Base-by-base conservation (phyloP, 2,329 filamentous ascomycete genomes). In the Anthostomella pinea region DNA sequence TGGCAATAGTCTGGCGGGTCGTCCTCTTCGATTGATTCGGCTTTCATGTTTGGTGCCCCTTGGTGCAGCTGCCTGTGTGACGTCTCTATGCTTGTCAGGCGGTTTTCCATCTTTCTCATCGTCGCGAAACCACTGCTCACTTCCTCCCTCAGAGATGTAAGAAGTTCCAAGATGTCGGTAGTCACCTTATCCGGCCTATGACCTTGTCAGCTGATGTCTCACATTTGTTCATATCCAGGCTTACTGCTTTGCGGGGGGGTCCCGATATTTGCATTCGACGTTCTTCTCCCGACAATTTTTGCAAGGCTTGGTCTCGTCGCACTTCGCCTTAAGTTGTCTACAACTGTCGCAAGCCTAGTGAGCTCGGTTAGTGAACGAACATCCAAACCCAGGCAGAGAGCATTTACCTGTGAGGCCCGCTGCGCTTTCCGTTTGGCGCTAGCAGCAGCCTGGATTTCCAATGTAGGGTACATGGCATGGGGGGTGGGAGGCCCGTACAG, bases 191-290 rank as follows among this genome's bases (percentile, higher is more conserved):
- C 79, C 46, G 75, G 71, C 37, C 73, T 77, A 38, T n/a, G n/a
- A n/a, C n/a, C n/a, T n/a, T n/a, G n/a, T n/a, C n/a, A n/a, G n/a
- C n/a, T n/a, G n/a, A n/a, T n/a, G n/a, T n/a, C n/a, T n/a, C n/a
- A n/a, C n/a, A n/a, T n/a, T n/a, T n/a, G n/a, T n/a, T n/a, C n/a
- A n/a, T n/a, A 20, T 21, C 14, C 28, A 34, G 23, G 70, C 84
- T 60, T 73, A 95, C 87, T 94, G 91, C 57, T 94, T 93, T 11
- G 88, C 88, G 15, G 88, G 85, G 5, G 93, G 85, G 56, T 96
- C 90, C 48, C 90, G 82, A 62, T 96, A 97, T 62, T 87, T 83
- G 68, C 87, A 98, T 35, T 81, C 75, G 20, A 88, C 74, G 48
- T 77, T 82, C 59, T 94, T 94, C 51, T 97, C 90, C 53, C 84